These are phyloP conservation scores for Dalbergia cochinchinensis DNA, from an alignment of 306 rosid genomes.

Conservation along the genomic window DNA sequence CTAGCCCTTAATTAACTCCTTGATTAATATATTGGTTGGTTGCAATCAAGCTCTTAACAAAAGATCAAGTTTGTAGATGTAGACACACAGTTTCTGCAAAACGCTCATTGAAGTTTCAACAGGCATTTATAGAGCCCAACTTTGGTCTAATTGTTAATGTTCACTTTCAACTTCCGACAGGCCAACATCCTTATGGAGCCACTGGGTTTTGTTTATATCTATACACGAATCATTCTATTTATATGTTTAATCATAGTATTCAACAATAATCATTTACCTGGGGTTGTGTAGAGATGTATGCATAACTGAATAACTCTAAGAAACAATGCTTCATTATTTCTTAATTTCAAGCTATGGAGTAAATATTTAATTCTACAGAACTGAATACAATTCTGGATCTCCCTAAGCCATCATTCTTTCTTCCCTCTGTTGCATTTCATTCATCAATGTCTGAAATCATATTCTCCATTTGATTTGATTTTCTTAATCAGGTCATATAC, in stretches of 20 bases:
- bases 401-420: not conserved
- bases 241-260: not conserved
- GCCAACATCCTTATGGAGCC: not conserved
- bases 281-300: not conserved
- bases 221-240: slow-evolving; percentile 15
- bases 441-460: slow-evolving; percentile 17
- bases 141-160: slow-evolving; percentile 2
- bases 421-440: not conserved
- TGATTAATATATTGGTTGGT: not conserved
- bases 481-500: slow-evolving; percentile 75
- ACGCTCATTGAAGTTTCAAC: not conserved
- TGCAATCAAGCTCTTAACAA: not conserved
- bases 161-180: not conserved
- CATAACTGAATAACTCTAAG: not conserved
- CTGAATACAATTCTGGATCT: slow-evolving; percentile 6
- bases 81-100: no score
- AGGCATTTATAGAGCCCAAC: not conserved
- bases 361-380: not conserved
- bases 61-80: not conserved
- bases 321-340: slow-evolving; percentile 6
- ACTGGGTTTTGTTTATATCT: not conserved
- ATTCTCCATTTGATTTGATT: slow-evolving; percentile 30
- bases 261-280: not conserved
- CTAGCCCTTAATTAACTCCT: not conserved
- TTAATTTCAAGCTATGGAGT: slow-evolving; percentile 4